Base-by-base conservation (phyloP, 768 basidiomycete species). In the Hygrocybe punicea region DNA sequence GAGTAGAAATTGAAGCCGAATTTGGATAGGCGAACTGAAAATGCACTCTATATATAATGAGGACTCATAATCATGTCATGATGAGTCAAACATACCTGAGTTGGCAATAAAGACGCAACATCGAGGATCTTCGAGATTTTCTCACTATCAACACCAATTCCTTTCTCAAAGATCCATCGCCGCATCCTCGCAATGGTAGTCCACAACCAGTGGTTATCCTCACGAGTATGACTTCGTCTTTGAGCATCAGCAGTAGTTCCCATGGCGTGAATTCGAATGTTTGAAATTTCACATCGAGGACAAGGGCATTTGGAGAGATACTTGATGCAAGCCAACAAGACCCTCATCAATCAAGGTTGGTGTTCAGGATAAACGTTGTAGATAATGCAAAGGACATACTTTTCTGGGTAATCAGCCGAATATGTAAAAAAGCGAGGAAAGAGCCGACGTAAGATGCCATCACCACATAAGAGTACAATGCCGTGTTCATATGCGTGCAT, bases 321-420 rank as follows among this genome's bases (percentile, higher is more conserved):
- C 24, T 58, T 58, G 51, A 65, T 65, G 17, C 57, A 58, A 0
- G 65, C 60, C 0, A 66, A 47, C 16, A 67, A 57, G 11, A 62
- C 60, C 47, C 66, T 66, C 17, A 58, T 21, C 4, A 42, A 51
- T 19, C 40, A 21, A 21, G 40, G 16, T 21, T 42, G 14, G 33
- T 58, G 17, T 8, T 53, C 19, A 25, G 16, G 51, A 11, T 16
- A n/a, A 10, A 37, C 17, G 45, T 33, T 16, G 21, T n/a, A 25
- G 9, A 37, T n/a, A 10, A n/a, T 37, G 16, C 13, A 39, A 40
- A 9, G 16, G 9, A 25, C 64, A 52, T 29, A 71, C 70, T 70
- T 70, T 49, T 71, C 70, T 24, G 68, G 69, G 57, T 71, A 71
- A 45, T 71, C 68, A 6, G 70, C 70, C 2, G 68, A 65, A 42